Evolutionary conservation across 1,139 yeast species (phyloP).

Genomic region (Candida albicans): DNA sequence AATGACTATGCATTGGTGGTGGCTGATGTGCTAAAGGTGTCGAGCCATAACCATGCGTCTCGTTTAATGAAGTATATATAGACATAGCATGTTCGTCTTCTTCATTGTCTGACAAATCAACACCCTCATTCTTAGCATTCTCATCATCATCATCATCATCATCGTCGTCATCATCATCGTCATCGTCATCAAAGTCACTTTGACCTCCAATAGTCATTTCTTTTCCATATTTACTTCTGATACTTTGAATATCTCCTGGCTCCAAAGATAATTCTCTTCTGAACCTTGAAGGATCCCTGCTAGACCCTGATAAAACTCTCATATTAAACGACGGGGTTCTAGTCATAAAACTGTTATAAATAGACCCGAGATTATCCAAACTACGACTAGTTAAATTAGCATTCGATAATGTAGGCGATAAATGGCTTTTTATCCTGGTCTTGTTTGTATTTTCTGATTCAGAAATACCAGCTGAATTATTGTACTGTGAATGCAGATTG

Average conservation of each 20-base stretch:
- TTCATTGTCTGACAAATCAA: constrained; percentile 28
- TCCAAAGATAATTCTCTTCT: constrained; percentile 10
- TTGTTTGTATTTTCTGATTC: constrained; percentile 8
- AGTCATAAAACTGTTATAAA: constrained; percentile 21
- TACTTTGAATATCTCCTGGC: constrained; percentile 11
- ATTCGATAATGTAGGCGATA: constrained; percentile 15
- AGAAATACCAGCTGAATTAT: constrained; percentile 2
- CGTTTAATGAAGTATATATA: constrained; percentile 41
- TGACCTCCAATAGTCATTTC: constrained; percentile 6
- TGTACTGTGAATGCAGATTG: not conserved
- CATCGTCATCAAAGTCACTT: constrained; percentile 10
- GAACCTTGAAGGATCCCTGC: constrained; percentile 13
- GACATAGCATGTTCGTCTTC: constrained; percentile 59
- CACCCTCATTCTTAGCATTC: constrained; percentile 15
- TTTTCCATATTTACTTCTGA: constrained; percentile 3
- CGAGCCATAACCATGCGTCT: constrained; percentile 22
- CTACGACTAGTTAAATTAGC: constrained; percentile 16
- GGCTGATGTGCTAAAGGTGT: constrained; percentile 13
- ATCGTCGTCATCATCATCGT: constrained; percentile 12
- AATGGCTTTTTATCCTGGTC: constrained; percentile 14
- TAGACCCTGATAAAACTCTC: constrained; percentile 19
- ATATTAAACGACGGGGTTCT: constrained; percentile 20
- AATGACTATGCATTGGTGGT: constrained; percentile 27
- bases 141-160: constrained; percentile 20
- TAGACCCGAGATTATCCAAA: constrained; percentile 22